These are phyloP conservation scores for Jacaranda copaia DNA, from an alignment of 257 asterid genomes.

Conservation along the genomic window DNA sequence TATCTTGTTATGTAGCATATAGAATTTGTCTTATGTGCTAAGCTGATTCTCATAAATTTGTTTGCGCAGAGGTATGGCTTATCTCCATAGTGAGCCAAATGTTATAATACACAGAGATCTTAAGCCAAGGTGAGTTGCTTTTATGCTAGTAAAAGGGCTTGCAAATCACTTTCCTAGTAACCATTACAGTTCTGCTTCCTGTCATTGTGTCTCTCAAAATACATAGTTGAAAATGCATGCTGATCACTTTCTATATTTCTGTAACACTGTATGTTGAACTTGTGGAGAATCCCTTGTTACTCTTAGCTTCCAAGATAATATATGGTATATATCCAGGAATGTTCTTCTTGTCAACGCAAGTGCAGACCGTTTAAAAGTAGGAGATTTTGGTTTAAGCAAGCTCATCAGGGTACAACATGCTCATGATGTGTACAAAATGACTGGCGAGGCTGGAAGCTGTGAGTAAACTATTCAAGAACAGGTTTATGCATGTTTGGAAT, in stretches of 20 bases:
- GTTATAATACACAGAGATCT: constrained; percentile 96
- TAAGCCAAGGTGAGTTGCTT: constrained; percentile 82
- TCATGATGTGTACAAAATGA: constrained; percentile 94
- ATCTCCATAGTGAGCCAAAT: constrained; percentile 97
- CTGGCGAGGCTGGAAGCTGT: constrained; percentile 99
- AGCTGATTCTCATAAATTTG: constrained; percentile 35
- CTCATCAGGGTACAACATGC: constrained; percentile 86
- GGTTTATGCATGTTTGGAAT: not conserved
- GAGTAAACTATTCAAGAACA: constrained; percentile 45
- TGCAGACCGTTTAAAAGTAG: constrained; percentile 97
- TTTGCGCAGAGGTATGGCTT: constrained; percentile 93
- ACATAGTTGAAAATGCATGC: constrained; percentile 2
- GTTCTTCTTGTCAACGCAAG: constrained; percentile 88
- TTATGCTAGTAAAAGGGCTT: constrained; percentile 18
- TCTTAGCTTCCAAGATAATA: constrained; percentile 26
- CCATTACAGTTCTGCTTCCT: constrained; percentile 13
- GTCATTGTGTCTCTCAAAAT: not conserved
- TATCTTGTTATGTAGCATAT: not conserved
- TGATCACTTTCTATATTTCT: not conserved
- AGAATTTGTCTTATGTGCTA: constrained; percentile 2
- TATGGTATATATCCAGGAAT: constrained; percentile 63
- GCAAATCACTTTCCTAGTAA: not conserved
- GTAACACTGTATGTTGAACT: constrained; percentile 8
- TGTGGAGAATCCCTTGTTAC: not conserved
- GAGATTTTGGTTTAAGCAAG: constrained; percentile 97